Percentiles rank a stretch among this genome's conserved stretches.
Evolutionary conservation across 352 stramenopile genomes (phyloP).

Genomic region (Pythium pyrilobum): DNA sequence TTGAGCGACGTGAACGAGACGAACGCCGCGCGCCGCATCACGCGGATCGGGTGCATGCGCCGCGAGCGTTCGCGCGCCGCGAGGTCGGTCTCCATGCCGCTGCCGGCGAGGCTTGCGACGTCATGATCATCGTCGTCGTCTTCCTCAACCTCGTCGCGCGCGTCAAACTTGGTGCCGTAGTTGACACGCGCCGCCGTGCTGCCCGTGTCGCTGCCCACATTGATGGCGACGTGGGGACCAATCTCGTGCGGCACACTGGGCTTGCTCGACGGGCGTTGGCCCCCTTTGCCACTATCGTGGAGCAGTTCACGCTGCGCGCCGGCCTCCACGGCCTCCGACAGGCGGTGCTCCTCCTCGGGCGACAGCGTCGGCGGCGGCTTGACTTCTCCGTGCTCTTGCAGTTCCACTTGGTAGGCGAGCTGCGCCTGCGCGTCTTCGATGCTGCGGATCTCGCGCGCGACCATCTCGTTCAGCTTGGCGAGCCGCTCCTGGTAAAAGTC

Average conservation of each 20-base stretch:
- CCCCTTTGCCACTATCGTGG: background rate
- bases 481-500: slow-evolving; percentile 55
- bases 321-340: background rate
- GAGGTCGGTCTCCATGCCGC: slow-evolving; percentile 42
- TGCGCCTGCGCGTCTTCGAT: slow-evolving; percentile 54
- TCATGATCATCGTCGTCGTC: slow-evolving; percentile 28
- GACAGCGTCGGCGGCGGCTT: slow-evolving; percentile 9
- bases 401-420: slow-evolving; percentile 38
- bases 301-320: background rate
- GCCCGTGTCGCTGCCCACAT: background rate
- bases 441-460: slow-evolving; percentile 51
- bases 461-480: slow-evolving; percentile 47
- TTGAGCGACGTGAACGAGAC: slow-evolving; percentile 74
- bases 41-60: slow-evolving; percentile 43
- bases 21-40: slow-evolving; percentile 69
- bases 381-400: slow-evolving; percentile 17
- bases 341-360: slow-evolving; percentile 5
- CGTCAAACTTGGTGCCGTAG: background rate
- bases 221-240: slow-evolving; percentile 1
- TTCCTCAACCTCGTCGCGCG: background rate
- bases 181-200: background rate
- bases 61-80: slow-evolving; percentile 39
- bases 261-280: background rate
- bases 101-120: slow-evolving; percentile 7
- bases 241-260: background rate